A percentile compares a stretch with the other conserved stretches of the same genome.
Evolutionary conservation across 23 red algal genomes (phyloP).

Genomic region (Pyropia haitanensis): DNA sequence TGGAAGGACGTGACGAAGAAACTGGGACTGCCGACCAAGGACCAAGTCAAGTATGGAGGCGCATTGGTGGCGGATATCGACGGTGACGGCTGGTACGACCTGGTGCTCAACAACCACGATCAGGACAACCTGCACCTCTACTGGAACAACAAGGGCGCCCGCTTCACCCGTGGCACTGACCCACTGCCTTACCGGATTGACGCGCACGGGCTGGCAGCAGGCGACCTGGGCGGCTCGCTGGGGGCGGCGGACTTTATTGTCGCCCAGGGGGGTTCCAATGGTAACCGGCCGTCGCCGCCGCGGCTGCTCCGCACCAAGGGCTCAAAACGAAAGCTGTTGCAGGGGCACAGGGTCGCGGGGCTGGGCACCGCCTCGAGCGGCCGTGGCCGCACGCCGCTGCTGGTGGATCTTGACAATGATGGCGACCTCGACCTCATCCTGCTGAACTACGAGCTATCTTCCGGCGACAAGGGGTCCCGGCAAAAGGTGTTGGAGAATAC

Average conservation of each 20-base stretch:
- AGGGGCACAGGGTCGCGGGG: neutral
- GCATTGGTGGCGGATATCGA: constrained; percentile 41
- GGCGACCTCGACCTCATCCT: constrained; percentile 32
- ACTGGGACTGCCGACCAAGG: too few species aligned
- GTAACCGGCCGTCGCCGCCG: constrained; percentile 2
- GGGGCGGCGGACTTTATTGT: constrained; percentile 17
- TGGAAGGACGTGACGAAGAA: too few species aligned
- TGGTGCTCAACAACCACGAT: constrained; percentile 44
- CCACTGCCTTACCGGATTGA: constrained; percentile 6
- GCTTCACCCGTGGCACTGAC: constrained; percentile 16
- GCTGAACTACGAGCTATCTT: too few species aligned
- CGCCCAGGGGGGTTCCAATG: constrained; percentile 18
- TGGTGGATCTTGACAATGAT: constrained; percentile 41
- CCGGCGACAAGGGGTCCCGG: too few species aligned
- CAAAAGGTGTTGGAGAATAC: neutral
- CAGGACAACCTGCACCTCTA: constrained; percentile 16
- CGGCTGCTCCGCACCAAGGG: neutral
- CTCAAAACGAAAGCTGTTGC: neutral
- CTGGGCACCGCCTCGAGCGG: neutral
- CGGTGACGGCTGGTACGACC: constrained; percentile 41
- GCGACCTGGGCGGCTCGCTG: constrained; percentile 1
- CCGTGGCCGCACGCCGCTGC: constrained; percentile 10
- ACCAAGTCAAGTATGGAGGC: constrained; percentile 29
- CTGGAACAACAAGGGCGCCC: constrained; percentile 19
- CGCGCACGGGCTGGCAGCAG: constrained; percentile 27